Percentiles rank a stretch among this genome's conserved stretches.
These are phyloP conservation scores for Onygenales sp. DNA, from an alignment of 2,329 filamentous ascomycete genomes.

Conservation along the genomic window DNA sequence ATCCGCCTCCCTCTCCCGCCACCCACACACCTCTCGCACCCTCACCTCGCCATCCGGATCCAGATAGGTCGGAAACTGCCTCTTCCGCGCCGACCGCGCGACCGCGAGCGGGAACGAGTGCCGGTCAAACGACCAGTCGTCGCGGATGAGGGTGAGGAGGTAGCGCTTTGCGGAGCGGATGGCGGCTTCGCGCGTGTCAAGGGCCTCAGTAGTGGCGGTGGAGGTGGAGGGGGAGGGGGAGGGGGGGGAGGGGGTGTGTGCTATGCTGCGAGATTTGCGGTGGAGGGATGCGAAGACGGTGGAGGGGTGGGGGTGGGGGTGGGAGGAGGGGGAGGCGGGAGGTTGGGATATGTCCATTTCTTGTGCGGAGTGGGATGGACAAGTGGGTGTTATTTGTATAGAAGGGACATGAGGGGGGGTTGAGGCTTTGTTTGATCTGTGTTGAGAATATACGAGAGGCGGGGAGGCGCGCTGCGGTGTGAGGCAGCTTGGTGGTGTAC, in stretches of 20 bases:
- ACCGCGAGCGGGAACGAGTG: constrained; percentile 2
- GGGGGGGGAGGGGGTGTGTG: background rate
- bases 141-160: constrained; percentile 30
- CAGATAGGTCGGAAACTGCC: background rate
- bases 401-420: no score
- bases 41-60: background rate
- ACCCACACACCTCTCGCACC: constrained; percentile 9
- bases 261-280: constrained; percentile 12
- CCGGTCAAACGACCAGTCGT: constrained; percentile 32
- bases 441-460: no score
- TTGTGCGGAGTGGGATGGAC: background rate
- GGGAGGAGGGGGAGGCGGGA: background rate
- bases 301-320: constrained; percentile 4
- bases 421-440: no score
- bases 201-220: background rate
- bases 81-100: constrained; percentile 2
- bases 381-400: background rate
- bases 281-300: constrained; percentile 14
- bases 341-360: background rate
- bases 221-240: constrained; percentile 6
- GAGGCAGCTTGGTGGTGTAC: no score
- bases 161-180: constrained; percentile 32
- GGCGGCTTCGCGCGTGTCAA: constrained; percentile 28
- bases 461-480: no score
- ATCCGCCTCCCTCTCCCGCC: constrained; percentile 12